Evolutionary conservation across 2,329 filamentous ascomycete genomes (phyloP).

Genomic region (Aspergillus felis): DNA sequence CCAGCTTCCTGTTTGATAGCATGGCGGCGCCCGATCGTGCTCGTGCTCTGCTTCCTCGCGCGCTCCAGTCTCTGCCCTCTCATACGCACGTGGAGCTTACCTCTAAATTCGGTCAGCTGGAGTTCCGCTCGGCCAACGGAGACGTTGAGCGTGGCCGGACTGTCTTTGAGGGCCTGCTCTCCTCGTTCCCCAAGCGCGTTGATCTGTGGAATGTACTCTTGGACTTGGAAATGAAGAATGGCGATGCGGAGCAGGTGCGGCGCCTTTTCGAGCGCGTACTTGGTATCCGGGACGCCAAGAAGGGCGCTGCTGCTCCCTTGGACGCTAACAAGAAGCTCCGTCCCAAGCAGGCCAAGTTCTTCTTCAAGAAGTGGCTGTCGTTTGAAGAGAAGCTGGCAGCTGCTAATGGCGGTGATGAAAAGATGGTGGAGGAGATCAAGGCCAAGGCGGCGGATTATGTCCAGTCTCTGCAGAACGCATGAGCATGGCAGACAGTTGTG

Average conservation of each 20-base stretch:
- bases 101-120: slow-evolving; percentile 83
- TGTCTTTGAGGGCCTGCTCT: slow-evolving; percentile 83
- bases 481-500: slow-evolving; percentile 1
- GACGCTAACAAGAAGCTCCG: slow-evolving; percentile 63
- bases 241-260: slow-evolving; percentile 62
- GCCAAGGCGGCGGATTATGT: slow-evolving; percentile 69
- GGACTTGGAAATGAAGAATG: slow-evolving; percentile 69
- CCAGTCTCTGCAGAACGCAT: slow-evolving; percentile 38
- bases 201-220: slow-evolving; percentile 92
- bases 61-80: slow-evolving; percentile 73
- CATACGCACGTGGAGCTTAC: slow-evolving; percentile 70
- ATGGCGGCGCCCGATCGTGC: slow-evolving; percentile 66
- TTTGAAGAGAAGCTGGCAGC: slow-evolving; percentile 67
- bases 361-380: slow-evolving; percentile 88
- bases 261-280: slow-evolving; percentile 77
- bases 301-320: slow-evolving; percentile 26
- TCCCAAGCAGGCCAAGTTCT: slow-evolving; percentile 74
- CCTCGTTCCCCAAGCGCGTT: slow-evolving; percentile 80
- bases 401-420: slow-evolving; percentile 57
- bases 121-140: slow-evolving; percentile 79
- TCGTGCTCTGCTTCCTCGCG: slow-evolving; percentile 73
- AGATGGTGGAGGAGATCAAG: slow-evolving; percentile 67
- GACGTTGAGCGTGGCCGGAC: slow-evolving; percentile 89
- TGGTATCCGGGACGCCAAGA: slow-evolving; percentile 41
- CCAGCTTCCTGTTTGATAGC: slow-evolving; percentile 81